Evolutionary conservation across 352 stramenopile genomes (phyloP).

Genomic region (Elongisporangium senticosum): DNA sequence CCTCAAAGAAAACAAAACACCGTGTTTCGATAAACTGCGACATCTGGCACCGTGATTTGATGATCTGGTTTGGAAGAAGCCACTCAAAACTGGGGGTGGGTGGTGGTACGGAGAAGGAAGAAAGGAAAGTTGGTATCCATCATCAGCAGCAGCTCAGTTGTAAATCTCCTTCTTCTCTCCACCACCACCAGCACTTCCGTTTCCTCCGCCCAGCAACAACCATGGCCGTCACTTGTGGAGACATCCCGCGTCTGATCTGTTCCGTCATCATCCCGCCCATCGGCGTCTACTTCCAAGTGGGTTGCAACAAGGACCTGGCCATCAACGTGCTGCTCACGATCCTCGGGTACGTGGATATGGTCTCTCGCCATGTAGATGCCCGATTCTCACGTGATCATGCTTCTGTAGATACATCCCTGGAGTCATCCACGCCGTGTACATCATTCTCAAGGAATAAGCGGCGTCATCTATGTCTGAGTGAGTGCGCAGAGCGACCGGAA

Average conservation of each 20-base stretch:
- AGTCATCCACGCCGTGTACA: conserved; percentile 73
- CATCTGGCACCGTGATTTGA: no score
- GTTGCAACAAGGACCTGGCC: conserved; percentile 51
- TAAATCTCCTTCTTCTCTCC: no score
- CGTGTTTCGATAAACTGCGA: no score
- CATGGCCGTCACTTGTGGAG: conserved; percentile 62
- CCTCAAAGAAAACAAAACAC: no score
- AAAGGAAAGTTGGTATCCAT: no score
- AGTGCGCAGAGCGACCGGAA: neutral
- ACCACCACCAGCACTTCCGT: no score
- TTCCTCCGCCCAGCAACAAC: neutral
- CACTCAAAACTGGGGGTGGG: no score
- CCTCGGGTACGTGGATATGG: conserved; percentile 26
- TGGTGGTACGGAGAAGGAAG: no score
- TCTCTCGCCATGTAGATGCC: neutral
- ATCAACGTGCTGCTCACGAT: conserved; percentile 72
- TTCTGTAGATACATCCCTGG: conserved; percentile 53
- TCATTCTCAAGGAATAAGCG: conserved; percentile 60
- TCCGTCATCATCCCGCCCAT: conserved; percentile 59
- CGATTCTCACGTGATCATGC: neutral
- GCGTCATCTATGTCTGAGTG: no score
- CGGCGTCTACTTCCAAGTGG: conserved; percentile 55
- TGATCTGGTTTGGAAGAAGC: no score
- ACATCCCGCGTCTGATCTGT: conserved; percentile 65
- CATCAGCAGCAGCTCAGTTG: no score